Evolutionary conservation across 495 filamentous ascomycete genomes (phyloP), one percentile per base, ranked within the genome.

Genomic region (Tuber aestivum): DNA sequence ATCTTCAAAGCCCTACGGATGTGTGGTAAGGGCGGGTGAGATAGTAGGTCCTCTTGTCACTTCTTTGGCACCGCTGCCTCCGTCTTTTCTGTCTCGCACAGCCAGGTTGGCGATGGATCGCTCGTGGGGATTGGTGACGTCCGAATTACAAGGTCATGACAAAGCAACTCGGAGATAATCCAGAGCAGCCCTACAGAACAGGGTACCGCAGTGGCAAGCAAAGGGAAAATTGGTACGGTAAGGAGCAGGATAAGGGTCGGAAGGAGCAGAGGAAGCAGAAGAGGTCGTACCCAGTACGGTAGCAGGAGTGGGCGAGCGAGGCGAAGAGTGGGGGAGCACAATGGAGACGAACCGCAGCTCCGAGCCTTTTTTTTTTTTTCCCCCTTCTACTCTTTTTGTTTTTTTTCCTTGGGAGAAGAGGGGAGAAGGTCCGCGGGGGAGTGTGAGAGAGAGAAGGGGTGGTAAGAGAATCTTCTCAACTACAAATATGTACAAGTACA

Each of bases 61-160:
- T 65, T 32, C 9, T 16, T 65, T 0, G 56, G 3, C 12, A 32
- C 56, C 10, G 27, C n/a, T 65, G 8, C 14, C 50, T 32, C 50
- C 50, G 50, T 27, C 50, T 27, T 14, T 32, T 16, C 56, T 3
- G n/a, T 65, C 56, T 32, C 10, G 56, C 56, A 65, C 56, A 32
- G 56, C 27, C 3, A 65, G 18, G 56, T 65, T 65, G n/a, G 56
- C n/a, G 56, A 32, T 32, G n/a, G 56, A 65, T 65, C n/a, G 56
- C 56, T n/a, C 56, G 56, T 6, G 56, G 32, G n/a, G 56, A 65
- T 65, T 32, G 16, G n/a, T 32, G 56, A 65, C 23, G 56, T 65
- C 56, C 32, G n/a, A 65, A 79, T 76, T 79, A 79, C 74, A 79
- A 45, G 70, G 76, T 69, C 77, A 79, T 79, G 77, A 41, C 77